Conservation (phyloP, 2,329 filamentous ascomycete genomes). For the Venturia nashicola region DNA sequence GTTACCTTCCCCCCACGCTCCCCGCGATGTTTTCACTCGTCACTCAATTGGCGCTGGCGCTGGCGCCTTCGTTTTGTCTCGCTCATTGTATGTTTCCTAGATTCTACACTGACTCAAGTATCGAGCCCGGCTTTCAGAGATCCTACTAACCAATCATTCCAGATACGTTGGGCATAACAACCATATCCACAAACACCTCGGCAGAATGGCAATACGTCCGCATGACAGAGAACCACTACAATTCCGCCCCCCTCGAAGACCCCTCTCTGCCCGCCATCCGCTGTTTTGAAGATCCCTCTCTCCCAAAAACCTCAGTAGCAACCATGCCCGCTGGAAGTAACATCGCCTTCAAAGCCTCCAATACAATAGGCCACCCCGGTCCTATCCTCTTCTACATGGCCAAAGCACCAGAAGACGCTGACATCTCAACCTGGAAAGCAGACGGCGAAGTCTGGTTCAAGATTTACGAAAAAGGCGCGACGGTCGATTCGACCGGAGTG, state of each 20-base stretch:
- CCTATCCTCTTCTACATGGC: constrained; percentile 16
- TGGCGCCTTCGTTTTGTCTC: background rate
- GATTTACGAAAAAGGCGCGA: constrained; percentile 16
- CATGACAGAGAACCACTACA: constrained; percentile 20
- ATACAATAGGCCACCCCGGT: constrained; percentile 8
- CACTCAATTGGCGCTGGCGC: background rate
- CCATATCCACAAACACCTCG: background rate
- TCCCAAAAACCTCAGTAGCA: constrained; percentile 19
- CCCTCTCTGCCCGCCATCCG: constrained; percentile 20
- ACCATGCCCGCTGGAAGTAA: background rate
- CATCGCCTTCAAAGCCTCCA: constrained; percentile 5
- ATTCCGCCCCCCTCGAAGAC: constrained; percentile 20
- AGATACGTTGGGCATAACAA: background rate
- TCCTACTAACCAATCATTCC: background rate
- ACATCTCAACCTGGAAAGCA: constrained; percentile 20
- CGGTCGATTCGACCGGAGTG: background rate
- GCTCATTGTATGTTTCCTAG: background rate
- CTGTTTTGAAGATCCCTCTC: constrained; percentile 20
- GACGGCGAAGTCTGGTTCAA: constrained; percentile 26
- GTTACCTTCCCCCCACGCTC: background rate
- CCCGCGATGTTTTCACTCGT: background rate
- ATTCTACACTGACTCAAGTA: background rate
- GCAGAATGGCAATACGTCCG: constrained; percentile 21
- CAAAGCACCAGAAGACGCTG: constrained; percentile 21
- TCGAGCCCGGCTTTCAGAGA: background rate